Conservation (phyloP, 169 alveolate genomes). For the Plasmodium relictum region DNA sequence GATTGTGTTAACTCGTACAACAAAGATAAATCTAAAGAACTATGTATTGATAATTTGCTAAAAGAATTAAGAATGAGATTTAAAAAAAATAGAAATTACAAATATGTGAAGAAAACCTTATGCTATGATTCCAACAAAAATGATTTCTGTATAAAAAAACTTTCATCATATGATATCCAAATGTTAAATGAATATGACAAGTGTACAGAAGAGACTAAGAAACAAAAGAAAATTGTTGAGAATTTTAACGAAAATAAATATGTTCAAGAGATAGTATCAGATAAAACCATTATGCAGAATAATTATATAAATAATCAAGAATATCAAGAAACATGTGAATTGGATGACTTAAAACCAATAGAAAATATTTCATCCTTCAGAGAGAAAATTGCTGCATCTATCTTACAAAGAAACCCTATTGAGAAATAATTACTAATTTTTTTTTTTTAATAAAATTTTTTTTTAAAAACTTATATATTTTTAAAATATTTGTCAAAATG, state of each 20-base stretch:
- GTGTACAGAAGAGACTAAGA: not conserved
- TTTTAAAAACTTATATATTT: too few relatives aligned
- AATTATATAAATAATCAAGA: not conserved
- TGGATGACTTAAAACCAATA: constrained; percentile 10
- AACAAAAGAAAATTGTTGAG: not conserved
- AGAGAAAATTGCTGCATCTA: constrained; percentile 22
- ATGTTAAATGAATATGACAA: not conserved
- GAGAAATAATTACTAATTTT: not conserved
- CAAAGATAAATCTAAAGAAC: not conserved
- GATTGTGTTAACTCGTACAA: not conserved
- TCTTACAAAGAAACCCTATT: not conserved
- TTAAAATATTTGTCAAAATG: too few relatives aligned
- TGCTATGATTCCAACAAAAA: constrained; percentile 23
- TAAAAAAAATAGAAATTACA: constrained; percentile 19
- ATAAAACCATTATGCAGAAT: not conserved
- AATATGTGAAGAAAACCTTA: constrained; percentile 29
- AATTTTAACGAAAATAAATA: not conserved
- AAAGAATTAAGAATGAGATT: constrained; percentile 29
- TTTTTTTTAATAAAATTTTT: too few relatives aligned
- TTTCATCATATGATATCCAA: constrained; percentile 3
- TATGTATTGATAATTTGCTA: constrained; percentile 4
- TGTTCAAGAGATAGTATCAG: not conserved
- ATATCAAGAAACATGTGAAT: constrained; percentile 4
- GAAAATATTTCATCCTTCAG: constrained; percentile 21
- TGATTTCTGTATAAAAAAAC: constrained; percentile 14